These are phyloP conservation scores for Cornus florida DNA, from an alignment of 148 eudicot genomes.

Conservation along the genomic window DNA sequence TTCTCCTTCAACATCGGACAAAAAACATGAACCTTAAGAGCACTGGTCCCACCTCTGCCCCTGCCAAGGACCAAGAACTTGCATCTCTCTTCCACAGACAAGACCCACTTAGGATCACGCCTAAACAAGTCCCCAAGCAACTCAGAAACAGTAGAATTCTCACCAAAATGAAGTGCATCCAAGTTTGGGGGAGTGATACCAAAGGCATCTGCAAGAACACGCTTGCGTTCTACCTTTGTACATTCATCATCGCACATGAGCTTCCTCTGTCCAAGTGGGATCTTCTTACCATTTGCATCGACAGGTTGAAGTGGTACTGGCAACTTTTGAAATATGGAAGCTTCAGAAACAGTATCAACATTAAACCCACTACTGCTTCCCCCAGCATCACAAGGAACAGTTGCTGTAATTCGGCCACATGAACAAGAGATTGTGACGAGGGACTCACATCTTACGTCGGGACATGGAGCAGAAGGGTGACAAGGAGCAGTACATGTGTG, in stretches of 20 bases:
- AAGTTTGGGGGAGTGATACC: slow-evolving; percentile 60
- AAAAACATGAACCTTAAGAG: slow-evolving; percentile 77
- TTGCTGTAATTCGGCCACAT: slow-evolving; percentile 73
- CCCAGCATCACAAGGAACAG: slow-evolving; percentile 90
- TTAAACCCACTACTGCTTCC: slow-evolving; percentile 48
- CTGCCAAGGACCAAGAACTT: slow-evolving; percentile 79
- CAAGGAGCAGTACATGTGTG: slow-evolving; percentile 82
- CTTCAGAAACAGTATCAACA: slow-evolving; percentile 58
- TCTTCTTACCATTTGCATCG: slow-evolving; percentile 59
- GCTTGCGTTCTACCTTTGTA: slow-evolving; percentile 68
- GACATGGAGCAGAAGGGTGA: slow-evolving; percentile 76
- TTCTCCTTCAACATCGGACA: slow-evolving; percentile 87
- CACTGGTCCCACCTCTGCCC: slow-evolving; percentile 46
- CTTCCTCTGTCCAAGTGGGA: slow-evolving; percentile 85
- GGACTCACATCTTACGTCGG: slow-evolving; percentile 75
- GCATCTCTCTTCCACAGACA: slow-evolving; percentile 88
- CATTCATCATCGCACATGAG: slow-evolving; percentile 91
- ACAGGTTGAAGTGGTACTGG: slow-evolving; percentile 77
- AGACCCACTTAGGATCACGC: slow-evolving; percentile 92
- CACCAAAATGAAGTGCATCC: slow-evolving; percentile 80
- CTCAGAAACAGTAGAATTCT: slow-evolving; percentile 61
- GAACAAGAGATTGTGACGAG: slow-evolving; percentile 79
- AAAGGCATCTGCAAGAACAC: slow-evolving; percentile 90
- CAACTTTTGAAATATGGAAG: slow-evolving; percentile 73
- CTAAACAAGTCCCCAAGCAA: slow-evolving; percentile 57